Conservation (phyloP, 495 filamentous ascomycete species). For the Talaromyces adpressus region DNA sequence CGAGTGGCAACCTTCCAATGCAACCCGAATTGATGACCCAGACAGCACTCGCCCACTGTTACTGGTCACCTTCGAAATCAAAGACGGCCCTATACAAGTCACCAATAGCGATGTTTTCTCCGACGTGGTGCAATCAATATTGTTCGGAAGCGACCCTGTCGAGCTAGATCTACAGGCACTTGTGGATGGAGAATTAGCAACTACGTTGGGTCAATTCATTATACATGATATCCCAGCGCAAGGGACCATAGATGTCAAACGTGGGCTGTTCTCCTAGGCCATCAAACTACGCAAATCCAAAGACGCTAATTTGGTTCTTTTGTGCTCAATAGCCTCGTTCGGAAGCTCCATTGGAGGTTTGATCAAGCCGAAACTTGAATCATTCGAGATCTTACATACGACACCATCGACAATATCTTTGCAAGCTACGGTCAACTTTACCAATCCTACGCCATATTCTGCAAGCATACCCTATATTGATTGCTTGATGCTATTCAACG, state of each 20-base stretch:
- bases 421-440: constrained; percentile 65
- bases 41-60: constrained; percentile 49
- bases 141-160: constrained; percentile 63
- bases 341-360: constrained; percentile 43
- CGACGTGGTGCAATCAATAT: constrained; percentile 63
- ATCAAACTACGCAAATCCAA: constrained; percentile 9
- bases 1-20: constrained; percentile 80
- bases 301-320: constrained; percentile 9
- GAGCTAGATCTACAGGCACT: constrained; percentile 66
- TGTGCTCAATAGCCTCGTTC: constrained; percentile 27
- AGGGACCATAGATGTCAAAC: constrained; percentile 81
- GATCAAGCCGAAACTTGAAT: constrained; percentile 50
- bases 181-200: constrained; percentile 75
- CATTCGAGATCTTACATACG: constrained; percentile 61
- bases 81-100: constrained; percentile 72
- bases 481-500: constrained; percentile 66
- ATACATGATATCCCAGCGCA: constrained; percentile 78
- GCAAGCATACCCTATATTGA: constrained; percentile 72
- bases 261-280: constrained; percentile 47
- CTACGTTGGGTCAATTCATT: constrained; percentile 68
- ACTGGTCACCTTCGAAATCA: constrained; percentile 63
- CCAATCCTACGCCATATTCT: constrained; percentile 83
- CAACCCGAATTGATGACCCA: constrained; percentile 53
- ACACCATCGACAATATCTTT: constrained; percentile 60
- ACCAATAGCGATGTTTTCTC: constrained; percentile 69